A percentile compares a stretch with the other conserved stretches of the same genome.
phyloP scores from a whole-genome alignment of 768 basidiomycete species.

The Arthromyces matolae region DNA sequence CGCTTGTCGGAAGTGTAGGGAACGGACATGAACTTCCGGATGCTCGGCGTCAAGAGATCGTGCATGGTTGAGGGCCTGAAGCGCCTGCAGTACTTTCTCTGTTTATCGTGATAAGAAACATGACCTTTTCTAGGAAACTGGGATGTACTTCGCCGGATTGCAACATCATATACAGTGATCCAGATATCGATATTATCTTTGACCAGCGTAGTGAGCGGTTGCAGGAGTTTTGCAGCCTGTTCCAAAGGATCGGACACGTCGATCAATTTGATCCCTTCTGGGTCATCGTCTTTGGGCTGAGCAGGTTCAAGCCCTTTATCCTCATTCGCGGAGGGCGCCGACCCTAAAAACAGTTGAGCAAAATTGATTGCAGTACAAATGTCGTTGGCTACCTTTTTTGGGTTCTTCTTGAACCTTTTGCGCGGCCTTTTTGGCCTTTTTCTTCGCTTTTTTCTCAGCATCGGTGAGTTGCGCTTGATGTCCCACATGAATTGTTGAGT shows the following conservation, averaged over 20 bases:
- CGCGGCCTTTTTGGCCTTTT: conserved; percentile 82
- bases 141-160: conserved; percentile 70
- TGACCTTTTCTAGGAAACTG: not conserved
- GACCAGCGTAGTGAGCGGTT: conserved; percentile 54
- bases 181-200: conserved; percentile 63
- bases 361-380: not conserved
- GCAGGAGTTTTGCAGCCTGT: conserved; percentile 67
- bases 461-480: conserved; percentile 43
- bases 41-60: conserved; percentile 48
- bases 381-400: conserved; percentile 58
- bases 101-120: conserved; percentile 2
- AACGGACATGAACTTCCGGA: conserved; percentile 68
- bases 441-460: conserved; percentile 77
- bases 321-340: conserved; percentile 41
- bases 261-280: conserved; percentile 73
- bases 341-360: conserved; percentile 13
- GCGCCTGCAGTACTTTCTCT: conserved; percentile 83
- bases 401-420: conserved; percentile 61
- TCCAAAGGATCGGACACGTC: conserved; percentile 63
- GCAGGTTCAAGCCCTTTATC: conserved; percentile 68
- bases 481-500: too few relatives aligned
- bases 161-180: conserved; percentile 76
- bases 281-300: conserved; percentile 73
- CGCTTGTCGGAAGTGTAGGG: conserved; percentile 57
- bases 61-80: conserved; percentile 60